Evolutionary conservation across 768 basidiomycete genomes (phyloP), one percentile per base, ranked within the genome.

Genomic region (Tylopilus felleus): DNA sequence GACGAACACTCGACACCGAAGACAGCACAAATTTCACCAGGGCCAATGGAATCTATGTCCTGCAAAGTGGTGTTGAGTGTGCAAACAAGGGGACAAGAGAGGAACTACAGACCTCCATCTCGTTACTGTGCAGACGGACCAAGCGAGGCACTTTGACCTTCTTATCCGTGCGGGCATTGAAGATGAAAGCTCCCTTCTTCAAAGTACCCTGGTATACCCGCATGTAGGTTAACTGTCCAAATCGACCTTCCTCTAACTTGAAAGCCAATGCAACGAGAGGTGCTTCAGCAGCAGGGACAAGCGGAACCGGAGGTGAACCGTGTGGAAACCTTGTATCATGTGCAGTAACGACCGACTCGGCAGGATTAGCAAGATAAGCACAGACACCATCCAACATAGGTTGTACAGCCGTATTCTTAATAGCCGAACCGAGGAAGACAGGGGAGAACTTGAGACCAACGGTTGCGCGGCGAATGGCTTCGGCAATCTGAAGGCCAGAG

Each of bases 21-120:
- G 71, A 97, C 97, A 46, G 97, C 97, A 67, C 97, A 98, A 59
- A 99, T 99, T 79, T 99, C 97, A 53, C 97, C 97, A 27, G 96
- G 94, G 0, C 93, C 93, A 61, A 99, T 89, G 9, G 83, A 81
- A 44, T 93, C 88, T 52, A 99, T 87, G 63, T 99, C 96, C 91
- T 92, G 58, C 9, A 48, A 29, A 45, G 27, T n/a, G 5, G 43
- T n/a, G n/a, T 25, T 57, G 16, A 51, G 23, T 12, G 4, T 31
- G 25, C 27, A 38, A 14, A 40, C 33, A 44, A 36, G 31, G 47
- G 9, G 27, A 4, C 19, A 1, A 17, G 16, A 29, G 45, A 53
- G 6, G 33, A 2, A 27, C 25, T 3, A 66, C 80, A 35, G 47
- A 90, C 91, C 84, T 99, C 97, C 97, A 98, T 98, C 72, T 99